Conservation (phyloP, 1,139 yeast species). For the Scheffersomyces stambukii region DNA sequence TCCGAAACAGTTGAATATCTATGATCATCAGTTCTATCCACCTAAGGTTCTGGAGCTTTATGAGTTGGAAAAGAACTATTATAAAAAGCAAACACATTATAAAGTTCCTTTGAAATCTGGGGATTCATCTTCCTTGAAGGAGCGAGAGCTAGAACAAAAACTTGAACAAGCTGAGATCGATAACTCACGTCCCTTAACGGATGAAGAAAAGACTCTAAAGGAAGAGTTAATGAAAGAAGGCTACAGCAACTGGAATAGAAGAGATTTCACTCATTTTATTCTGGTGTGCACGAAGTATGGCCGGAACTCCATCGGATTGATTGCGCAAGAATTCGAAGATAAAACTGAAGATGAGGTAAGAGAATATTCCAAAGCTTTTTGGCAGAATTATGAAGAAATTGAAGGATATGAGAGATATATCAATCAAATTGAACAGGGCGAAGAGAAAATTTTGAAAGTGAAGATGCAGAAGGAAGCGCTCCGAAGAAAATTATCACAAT, state of each 20-base stretch:
- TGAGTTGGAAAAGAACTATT: slow-evolving; percentile 63
- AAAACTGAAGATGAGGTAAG: slow-evolving; percentile 67
- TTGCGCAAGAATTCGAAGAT: slow-evolving; percentile 60
- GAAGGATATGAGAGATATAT: slow-evolving; percentile 72
- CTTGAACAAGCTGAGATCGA: slow-evolving; percentile 60
- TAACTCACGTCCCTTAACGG: slow-evolving; percentile 62
- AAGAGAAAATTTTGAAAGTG: slow-evolving; percentile 56
- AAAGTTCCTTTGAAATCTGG: slow-evolving; percentile 47
- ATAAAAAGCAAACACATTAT: slow-evolving; percentile 48
- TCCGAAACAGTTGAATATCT: slow-evolving; percentile 64
- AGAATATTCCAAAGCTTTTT: slow-evolving; percentile 62
- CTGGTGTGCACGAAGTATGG: slow-evolving; percentile 63
- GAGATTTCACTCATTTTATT: slow-evolving; percentile 68
- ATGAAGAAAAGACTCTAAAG: slow-evolving; percentile 60
- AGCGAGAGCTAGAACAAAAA: slow-evolving; percentile 50
- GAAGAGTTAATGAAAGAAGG: slow-evolving; percentile 54
- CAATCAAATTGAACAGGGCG: slow-evolving; percentile 70
- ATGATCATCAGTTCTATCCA: slow-evolving; percentile 73
- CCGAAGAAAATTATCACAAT: slow-evolving; percentile 58
- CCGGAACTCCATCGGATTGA: slow-evolving; percentile 56
- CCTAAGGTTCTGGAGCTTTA: slow-evolving; percentile 55
- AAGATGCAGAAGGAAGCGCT: slow-evolving; percentile 64
- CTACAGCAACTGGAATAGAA: slow-evolving; percentile 63
- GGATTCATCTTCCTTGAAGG: slow-evolving; percentile 29
- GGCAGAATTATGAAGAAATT: slow-evolving; percentile 60